Percentiles rank a stretch among this genome's conserved stretches.
Evolutionary conservation across 805 yeast species (phyloP).

Genomic region (Lachancea lanzarotensis): DNA sequence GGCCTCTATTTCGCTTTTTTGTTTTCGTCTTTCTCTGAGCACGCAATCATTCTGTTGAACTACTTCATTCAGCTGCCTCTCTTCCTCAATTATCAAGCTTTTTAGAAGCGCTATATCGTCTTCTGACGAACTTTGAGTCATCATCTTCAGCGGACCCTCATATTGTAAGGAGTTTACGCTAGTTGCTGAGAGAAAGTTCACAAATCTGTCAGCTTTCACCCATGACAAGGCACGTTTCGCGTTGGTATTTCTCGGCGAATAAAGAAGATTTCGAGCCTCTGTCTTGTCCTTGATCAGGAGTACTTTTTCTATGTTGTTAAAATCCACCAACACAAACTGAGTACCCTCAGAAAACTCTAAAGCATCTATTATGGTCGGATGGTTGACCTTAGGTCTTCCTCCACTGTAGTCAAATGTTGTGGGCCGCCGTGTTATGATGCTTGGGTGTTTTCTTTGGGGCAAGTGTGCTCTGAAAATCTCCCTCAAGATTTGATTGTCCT

Average conservation of each 20-base stretch:
- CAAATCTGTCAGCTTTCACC: conserved; percentile 39
- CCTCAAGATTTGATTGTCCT: conserved; percentile 47
- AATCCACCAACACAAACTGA: conserved; percentile 59
- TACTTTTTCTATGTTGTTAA: conserved; percentile 50
- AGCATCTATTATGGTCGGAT: conserved; percentile 52
- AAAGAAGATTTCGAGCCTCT: conserved; percentile 42
- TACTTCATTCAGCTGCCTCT: conserved; percentile 25
- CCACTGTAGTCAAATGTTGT: conserved; percentile 41
- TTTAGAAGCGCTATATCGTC: conserved; percentile 18
- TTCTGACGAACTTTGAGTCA: conserved; percentile 17
- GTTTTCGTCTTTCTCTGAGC: conserved; percentile 6
- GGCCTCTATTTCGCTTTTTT: conserved; percentile 16
- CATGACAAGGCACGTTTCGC: conserved; percentile 40
- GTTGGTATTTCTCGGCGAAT: conserved; percentile 34
- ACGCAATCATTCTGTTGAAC: conserved; percentile 11
- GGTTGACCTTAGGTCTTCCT: conserved; percentile 39
- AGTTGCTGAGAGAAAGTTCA: conserved; percentile 35
- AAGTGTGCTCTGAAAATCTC: conserved; percentile 17
- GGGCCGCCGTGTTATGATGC: conserved; percentile 38
- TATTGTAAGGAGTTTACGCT: conserved; percentile 50
- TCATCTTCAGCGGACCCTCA: conserved; percentile 20
- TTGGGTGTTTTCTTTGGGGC: conserved; percentile 35
- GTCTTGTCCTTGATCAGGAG: conserved; percentile 46
- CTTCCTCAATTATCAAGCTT: conserved; percentile 19
- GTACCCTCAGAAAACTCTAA: conserved; percentile 49